These are phyloP conservation scores for Rhizopogon vulgaris DNA, from an alignment of 768 basidiomycete genomes.

Conservation along the genomic window DNA sequence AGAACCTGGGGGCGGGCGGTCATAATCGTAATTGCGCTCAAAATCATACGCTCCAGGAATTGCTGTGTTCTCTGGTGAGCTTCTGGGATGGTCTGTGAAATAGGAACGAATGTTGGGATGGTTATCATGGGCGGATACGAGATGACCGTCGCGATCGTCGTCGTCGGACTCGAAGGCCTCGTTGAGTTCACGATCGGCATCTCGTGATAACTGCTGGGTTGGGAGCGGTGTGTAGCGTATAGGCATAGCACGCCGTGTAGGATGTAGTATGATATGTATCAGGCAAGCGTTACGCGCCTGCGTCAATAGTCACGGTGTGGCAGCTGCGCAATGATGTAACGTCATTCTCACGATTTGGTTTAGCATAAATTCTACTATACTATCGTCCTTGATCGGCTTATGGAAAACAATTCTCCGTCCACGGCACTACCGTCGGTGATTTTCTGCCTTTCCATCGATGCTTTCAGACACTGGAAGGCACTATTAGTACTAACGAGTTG, in stretches of 20 bases:
- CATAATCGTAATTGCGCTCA: conserved; percentile 69
- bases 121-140: conserved; percentile 33
- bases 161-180: conserved; percentile 69
- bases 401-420: no score
- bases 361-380: no score
- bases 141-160: conserved; percentile 25
- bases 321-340: no score
- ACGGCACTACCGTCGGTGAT: no score
- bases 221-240: conserved; percentile 49
- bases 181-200: conserved; percentile 58
- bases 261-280: neutral
- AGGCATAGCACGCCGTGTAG: conserved; percentile 29
- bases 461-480: no score
- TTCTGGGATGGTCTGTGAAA: conserved; percentile 13
- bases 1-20: conserved; percentile 70
- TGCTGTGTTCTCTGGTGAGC: conserved; percentile 1
- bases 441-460: no score
- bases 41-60: conserved; percentile 63
- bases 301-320: no score
- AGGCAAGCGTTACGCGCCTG: neutral
- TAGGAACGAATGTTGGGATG: conserved; percentile 11
- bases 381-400: no score
- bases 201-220: conserved; percentile 38
- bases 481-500: no score
- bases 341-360: no score